These are phyloP conservation scores for Nemophila menziesii DNA, from an alignment of 257 asterid species.

Conservation along the genomic window DNA sequence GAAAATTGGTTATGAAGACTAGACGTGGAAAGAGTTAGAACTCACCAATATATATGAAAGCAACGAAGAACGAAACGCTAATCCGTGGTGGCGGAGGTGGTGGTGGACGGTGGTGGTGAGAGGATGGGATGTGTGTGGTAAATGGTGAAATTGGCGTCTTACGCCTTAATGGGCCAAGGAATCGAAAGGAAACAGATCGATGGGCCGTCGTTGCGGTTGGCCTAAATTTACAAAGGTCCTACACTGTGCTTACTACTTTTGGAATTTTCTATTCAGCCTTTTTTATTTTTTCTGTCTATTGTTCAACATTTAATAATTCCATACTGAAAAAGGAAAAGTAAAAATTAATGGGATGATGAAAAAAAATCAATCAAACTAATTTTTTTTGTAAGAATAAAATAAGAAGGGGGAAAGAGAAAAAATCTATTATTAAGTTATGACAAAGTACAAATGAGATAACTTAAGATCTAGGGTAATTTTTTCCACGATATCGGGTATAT, in stretches of 20 bases:
- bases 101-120: constrained; percentile 4
- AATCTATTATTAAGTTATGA: too few relatives aligned
- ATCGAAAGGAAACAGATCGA: not conserved
- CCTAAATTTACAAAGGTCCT: not conserved
- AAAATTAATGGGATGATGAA: too few relatives aligned
- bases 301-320: too few relatives aligned
- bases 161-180: not conserved
- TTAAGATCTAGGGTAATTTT: too few relatives aligned
- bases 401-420: too few relatives aligned
- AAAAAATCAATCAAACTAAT: too few relatives aligned
- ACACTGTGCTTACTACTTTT: not conserved
- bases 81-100: constrained; percentile 11
- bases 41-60: not conserved
- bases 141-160: not conserved
- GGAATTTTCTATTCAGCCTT: not conserved
- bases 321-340: too few relatives aligned
- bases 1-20: not conserved
- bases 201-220: not conserved
- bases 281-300: too few relatives aligned
- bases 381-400: too few relatives aligned
- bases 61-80: too few relatives aligned
- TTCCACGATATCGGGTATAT: too few relatives aligned
- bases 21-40: not conserved
- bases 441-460: too few relatives aligned
- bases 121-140: constrained; percentile 23